Evolutionary conservation across 2,329 filamentous ascomycete genomes (phyloP), one percentile per base, ranked within the genome.

Genomic region (Metarhizium rileyi): DNA sequence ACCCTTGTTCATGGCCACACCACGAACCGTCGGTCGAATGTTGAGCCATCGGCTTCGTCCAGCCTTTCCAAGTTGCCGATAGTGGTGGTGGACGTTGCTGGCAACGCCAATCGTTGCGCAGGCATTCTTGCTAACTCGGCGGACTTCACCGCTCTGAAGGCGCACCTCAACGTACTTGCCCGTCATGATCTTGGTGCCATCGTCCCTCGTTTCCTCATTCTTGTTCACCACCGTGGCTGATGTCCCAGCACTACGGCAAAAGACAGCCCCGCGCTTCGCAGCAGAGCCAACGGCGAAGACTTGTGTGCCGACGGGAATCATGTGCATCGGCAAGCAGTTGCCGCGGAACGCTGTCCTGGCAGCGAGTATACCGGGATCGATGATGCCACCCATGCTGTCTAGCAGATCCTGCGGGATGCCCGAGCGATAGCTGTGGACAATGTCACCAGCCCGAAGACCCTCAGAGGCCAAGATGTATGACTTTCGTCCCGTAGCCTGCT

Each of bases 1-100:
- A 88, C 86, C 81, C 67, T 91, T 90, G 75, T 98, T 98, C 94
- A 98, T 98, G 55, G 94, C 93, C 60, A 97, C 73, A 85, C 93
- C 94, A 75, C 94, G 84, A 42, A 98, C 93, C 1, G 93, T 96
- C 16, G 93, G 93, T 58, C 93, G 78, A 63, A 94, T 95, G 64
- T 93, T 93, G 57, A 97, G 71, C 90, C 90, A 96, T 63, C 93
- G 81, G 59, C 85, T 90, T 61, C 94, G 82, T 64, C 93, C 93
- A 59, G 93, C 93, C 73, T 98, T 98, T 60, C 94, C 94, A 50
- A 98, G 78, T 63, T 93, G 88, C 56, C 82, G 78, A 69, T 94
- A 95, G 57, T 95, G 88, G 67, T 90, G 86, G 66, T 95, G 86
- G 44, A 86, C 81, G 69, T 98, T 98, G 77, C 93, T 97, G 38